Base-by-base conservation (phyloP, 1,139 yeast genomes). In the Yamadazyma dendronema region DNA sequence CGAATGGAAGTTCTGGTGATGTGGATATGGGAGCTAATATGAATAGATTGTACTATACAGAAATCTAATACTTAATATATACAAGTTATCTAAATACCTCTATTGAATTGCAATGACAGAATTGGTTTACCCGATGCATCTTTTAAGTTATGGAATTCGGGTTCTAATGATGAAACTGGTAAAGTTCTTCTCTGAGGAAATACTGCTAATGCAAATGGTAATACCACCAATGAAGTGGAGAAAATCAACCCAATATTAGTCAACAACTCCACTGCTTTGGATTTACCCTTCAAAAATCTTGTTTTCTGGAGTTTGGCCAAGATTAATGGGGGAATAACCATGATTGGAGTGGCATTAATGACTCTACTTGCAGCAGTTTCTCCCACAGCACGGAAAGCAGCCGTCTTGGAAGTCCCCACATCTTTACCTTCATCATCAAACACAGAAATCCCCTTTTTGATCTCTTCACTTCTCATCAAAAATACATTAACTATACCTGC, bases 341-440 rank as follows among this genome's bases (percentile, higher is more conserved):
- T 92, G 50, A 92, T 77, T 15, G 98, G 98, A 0, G 98, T 87
- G 16, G 97, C 97, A 56, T 89, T 92, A 51, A 92, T 85, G 35
- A 92, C 96, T 56, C 98, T 75, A 36, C 95, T 85, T 29, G 92
- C 81, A 2, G 97, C 97, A 12, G 98, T 92, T 63, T 92, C 97
- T 14, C 95, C 97, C 32, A 92, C 98, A 0, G 98, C 98, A 46
- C 83, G 74, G 38, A 78, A 59, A 0, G 98, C 98, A 8, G 98
- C 98, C 27, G 71, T 77, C 58, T 84, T 82, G 7, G 97, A 89
- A 25, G 70, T 70, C 4, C 97, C 98, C 15, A 89, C 74, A 30
- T 74, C 67, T 42, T 73, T 74, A 31, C 95, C 95, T 17, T 79
- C 72, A 34, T 71, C 59, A 56, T 81, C 84, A 52, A 69, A 87